A percentile compares a stretch with the other conserved stretches of the same genome.
Evolutionary conservation across 257 asterid genomes (phyloP).

Genomic region (Fraxinus americana): DNA sequence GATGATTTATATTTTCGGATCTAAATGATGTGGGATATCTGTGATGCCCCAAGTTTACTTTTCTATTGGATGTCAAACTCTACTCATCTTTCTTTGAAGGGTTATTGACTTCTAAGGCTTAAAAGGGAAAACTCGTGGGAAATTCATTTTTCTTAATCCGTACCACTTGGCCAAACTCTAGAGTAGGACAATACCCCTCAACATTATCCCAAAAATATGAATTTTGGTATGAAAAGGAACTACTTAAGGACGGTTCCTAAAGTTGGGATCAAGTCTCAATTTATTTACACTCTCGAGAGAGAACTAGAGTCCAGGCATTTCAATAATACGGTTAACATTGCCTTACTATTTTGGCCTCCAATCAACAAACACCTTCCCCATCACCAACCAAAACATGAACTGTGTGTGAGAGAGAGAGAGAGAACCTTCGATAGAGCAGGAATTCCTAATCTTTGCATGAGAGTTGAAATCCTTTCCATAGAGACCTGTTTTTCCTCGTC

Average conservation of each 20-base stretch:
- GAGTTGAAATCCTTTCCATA: slow-evolving; percentile 48
- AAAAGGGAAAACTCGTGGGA: background rate
- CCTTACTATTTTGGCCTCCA: background rate
- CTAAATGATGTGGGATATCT: background rate
- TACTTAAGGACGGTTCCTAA: background rate
- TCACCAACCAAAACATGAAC: background rate
- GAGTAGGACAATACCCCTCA: background rate
- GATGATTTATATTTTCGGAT: background rate
- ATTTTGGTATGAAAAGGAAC: background rate
- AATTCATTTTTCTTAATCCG: background rate
- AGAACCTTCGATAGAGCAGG: slow-evolving; percentile 77
- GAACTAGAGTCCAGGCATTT: background rate
- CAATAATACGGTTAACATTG: background rate
- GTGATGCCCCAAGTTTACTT: background rate
- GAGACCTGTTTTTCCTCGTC: slow-evolving; percentile 56
- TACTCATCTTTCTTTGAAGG: background rate
- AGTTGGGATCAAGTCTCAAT: background rate
- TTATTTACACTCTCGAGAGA: background rate
- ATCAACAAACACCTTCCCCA: background rate
- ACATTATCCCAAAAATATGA: background rate
- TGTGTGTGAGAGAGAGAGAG: slow-evolving; percentile 14
- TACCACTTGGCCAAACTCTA: background rate
- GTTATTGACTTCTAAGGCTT: background rate
- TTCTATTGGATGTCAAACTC: background rate
- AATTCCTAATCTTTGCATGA: slow-evolving; percentile 65